Conservation (phyloP, 2,329 filamentous ascomycete species). For the Catunica adiposa region DNA sequence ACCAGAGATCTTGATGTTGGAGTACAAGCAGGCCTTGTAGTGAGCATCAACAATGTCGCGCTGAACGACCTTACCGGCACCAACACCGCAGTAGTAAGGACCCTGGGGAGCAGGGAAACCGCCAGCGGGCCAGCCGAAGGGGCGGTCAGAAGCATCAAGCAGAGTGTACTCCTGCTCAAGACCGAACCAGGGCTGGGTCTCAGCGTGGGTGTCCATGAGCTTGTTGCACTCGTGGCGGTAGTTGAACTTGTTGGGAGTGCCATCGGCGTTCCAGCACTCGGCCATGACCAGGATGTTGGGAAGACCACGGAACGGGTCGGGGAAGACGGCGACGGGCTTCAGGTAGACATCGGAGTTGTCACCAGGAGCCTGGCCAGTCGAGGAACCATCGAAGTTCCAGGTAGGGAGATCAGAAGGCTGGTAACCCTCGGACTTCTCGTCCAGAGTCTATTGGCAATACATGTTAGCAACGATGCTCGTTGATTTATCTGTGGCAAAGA, state of each 20-base stretch:
- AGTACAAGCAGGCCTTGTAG: constrained; percentile 51
- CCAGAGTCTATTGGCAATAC: constrained; percentile 28
- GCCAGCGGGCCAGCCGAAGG: constrained; percentile 55
- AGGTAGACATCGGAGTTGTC: constrained; percentile 98
- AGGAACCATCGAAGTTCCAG: constrained; percentile 57
- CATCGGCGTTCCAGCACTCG: constrained; percentile 89
- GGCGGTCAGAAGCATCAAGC: constrained; percentile 66
- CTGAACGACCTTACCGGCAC: constrained; percentile 92
- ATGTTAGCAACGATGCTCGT: background rate
- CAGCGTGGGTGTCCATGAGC: constrained; percentile 73
- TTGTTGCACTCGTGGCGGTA: constrained; percentile 81
- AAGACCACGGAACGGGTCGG: constrained; percentile 75
- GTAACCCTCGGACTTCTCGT: constrained; percentile 28
- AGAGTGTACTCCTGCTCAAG: constrained; percentile 88
- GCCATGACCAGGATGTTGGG: constrained; percentile 89
- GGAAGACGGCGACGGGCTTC: constrained; percentile 72
- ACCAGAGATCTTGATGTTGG: constrained; percentile 84
- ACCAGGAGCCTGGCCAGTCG: constrained; percentile 78
- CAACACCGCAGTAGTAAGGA: constrained; percentile 83
- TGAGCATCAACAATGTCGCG: constrained; percentile 78
- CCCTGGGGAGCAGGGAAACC: constrained; percentile 87
- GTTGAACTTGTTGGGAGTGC: constrained; percentile 97
- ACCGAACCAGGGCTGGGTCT: constrained; percentile 88
- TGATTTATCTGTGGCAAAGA: background rate
- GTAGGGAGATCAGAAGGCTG: constrained; percentile 35